phyloP scores from a whole-genome alignment of 768 basidiomycete species.

The Fistulinella prunicolor region DNA sequence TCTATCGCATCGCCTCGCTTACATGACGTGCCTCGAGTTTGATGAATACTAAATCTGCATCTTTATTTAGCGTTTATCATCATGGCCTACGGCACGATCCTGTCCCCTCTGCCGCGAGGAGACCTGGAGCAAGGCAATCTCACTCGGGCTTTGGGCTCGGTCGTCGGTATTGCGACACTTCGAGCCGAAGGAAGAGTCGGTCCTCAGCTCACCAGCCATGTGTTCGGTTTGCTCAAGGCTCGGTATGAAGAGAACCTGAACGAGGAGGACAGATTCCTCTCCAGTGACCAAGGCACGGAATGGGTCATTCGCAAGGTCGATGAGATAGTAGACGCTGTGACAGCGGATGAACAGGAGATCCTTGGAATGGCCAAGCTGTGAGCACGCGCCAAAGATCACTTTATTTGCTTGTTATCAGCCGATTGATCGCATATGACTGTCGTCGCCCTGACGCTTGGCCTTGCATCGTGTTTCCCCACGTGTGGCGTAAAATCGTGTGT shows the following conservation, averaged over 20 bases:
- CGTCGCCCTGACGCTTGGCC: conserved; percentile 14
- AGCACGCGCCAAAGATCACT: conserved; percentile 26
- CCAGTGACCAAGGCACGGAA: conserved; percentile 82
- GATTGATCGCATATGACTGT: conserved; percentile 27
- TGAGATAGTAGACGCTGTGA: conserved; percentile 72
- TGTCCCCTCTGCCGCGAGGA: conserved; percentile 69
- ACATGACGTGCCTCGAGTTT: conserved; percentile 32
- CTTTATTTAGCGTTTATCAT: conserved; percentile 72
- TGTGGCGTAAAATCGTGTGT: conserved; percentile 30
- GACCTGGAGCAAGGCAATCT: conserved; percentile 77
- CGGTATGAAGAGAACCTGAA: conserved; percentile 55
- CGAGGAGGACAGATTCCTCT: conserved; percentile 75
- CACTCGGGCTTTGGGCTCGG: conserved; percentile 78
- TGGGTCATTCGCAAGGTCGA: conserved; percentile 88
- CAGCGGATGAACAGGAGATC: conserved; percentile 38
- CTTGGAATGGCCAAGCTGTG: conserved; percentile 62
- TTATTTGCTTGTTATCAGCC: conserved; percentile 30
- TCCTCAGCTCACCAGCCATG: conserved; percentile 85
- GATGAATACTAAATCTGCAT: conserved; percentile 26
- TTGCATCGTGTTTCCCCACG: conserved; percentile 35
- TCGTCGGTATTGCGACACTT: conserved; percentile 81
- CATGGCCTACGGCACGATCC: conserved; percentile 77
- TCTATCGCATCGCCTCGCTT: conserved; percentile 29
- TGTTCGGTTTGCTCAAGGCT: conserved; percentile 87
- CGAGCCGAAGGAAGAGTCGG: conserved; percentile 83